Evolutionary conservation across 2,329 filamentous ascomycete genomes (phyloP).

Genomic region (Cordyceps cicadae): DNA sequence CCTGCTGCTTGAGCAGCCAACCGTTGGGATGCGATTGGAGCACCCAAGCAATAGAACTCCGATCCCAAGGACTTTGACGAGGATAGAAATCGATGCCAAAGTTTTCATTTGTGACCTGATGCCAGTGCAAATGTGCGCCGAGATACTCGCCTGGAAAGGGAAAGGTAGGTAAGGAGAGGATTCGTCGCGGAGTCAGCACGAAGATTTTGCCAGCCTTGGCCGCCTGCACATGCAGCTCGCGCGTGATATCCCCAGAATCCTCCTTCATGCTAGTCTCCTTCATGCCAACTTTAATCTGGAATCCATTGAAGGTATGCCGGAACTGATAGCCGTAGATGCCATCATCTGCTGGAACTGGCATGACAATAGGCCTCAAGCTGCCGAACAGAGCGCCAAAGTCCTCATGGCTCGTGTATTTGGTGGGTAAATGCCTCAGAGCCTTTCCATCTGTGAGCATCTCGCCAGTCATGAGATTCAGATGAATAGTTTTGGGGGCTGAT

Average conservation of each 20-base stretch:
- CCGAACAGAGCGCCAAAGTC: slow-evolving; percentile 1
- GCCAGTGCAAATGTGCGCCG: not conserved
- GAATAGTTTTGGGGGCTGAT: slow-evolving; percentile 6
- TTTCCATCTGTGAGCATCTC: not conserved
- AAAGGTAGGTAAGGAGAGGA: not conserved
- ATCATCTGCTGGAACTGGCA: not conserved
- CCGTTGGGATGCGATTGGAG: not conserved
- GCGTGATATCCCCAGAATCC: not conserved
- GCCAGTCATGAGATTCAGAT: not conserved
- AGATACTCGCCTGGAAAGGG: not conserved
- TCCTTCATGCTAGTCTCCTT: not conserved
- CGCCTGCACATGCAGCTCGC: not conserved
- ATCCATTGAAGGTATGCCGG: not conserved
- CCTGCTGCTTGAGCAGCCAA: not conserved
- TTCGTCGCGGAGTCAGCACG: not conserved
- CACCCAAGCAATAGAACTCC: not conserved
- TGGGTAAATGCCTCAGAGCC: not conserved
- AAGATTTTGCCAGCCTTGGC: not conserved
- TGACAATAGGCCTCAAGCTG: not conserved
- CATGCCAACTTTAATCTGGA: not conserved
- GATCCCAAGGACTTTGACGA: not conserved
- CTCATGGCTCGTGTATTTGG: not conserved
- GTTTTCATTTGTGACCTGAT: accelerated
- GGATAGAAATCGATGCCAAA: not conserved
- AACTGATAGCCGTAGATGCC: not conserved